Evolutionary conservation across 768 basidiomycete species (phyloP).

Genomic region (Mycena crocata): DNA sequence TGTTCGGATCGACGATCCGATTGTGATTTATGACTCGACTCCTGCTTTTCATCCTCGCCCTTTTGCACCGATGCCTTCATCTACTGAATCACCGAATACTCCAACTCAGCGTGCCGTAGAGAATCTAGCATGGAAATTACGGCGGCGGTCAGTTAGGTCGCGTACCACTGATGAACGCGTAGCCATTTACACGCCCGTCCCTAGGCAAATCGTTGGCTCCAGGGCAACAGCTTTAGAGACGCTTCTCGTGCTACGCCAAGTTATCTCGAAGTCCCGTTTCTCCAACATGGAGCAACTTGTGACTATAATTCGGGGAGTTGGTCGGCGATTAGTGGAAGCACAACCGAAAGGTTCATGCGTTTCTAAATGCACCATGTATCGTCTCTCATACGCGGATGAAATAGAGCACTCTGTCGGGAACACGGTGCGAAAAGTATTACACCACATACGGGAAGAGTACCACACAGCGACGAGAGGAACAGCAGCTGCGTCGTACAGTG

Average conservation of each 20-base stretch:
- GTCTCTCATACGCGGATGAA: constrained; percentile 21
- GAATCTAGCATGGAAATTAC: constrained; percentile 73
- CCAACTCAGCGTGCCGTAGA: constrained; percentile 73
- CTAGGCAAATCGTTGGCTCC: constrained; percentile 92
- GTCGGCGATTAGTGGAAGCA: constrained; percentile 85
- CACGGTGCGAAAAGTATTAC: constrained; percentile 91
- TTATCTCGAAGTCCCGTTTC: constrained; percentile 89
- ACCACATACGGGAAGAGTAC: constrained; percentile 96
- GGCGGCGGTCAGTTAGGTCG: constrained; percentile 69
- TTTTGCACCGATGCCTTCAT: too few species aligned
- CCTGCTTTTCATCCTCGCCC: too few species aligned
- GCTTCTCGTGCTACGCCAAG: constrained; percentile 86
- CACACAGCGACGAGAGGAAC: constrained; percentile 76
- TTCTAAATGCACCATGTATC: constrained; percentile 20
- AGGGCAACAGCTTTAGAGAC: constrained; percentile 92
- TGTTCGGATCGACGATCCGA: too few species aligned
- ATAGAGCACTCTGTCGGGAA: constrained; percentile 96
- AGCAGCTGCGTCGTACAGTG: constrained; percentile 49
- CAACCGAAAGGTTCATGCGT: constrained; percentile 87
- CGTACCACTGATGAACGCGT: constrained; percentile 17
- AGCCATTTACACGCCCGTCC: constrained; percentile 33
- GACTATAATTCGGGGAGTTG: constrained; percentile 81
- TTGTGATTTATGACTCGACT: too few species aligned
- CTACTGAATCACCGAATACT: constrained; percentile 48
- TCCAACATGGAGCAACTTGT: constrained; percentile 89